Conservation (phyloP, 192 early-diverging fungal species). For the Coemansia sp. region DNA sequence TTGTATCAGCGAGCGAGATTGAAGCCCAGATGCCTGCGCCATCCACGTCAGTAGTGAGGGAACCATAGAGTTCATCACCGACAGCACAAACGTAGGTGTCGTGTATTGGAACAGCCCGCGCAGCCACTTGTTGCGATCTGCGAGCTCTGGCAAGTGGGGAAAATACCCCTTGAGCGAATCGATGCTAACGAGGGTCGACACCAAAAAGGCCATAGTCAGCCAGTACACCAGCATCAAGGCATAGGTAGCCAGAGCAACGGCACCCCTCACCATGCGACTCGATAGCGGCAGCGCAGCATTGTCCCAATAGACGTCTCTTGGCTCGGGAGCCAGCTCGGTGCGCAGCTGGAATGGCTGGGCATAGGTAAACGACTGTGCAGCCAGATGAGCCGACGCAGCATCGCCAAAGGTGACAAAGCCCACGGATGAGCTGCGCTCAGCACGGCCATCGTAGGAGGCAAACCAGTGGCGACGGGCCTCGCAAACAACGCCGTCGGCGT, state of each 20-base stretch:
- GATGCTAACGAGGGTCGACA: conserved; percentile 61
- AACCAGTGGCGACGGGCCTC: conserved; percentile 52
- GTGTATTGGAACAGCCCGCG: conserved; percentile 42
- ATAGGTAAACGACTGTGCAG: conserved; percentile 49
- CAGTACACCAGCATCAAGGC: conserved; percentile 70
- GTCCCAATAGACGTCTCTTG: conserved; percentile 51
- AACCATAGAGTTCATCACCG: conserved; percentile 44
- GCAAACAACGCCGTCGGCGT: conserved; percentile 55
- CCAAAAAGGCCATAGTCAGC: conserved; percentile 63
- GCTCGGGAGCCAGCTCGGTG: conserved; percentile 42
- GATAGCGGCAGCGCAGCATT: conserved; percentile 33
- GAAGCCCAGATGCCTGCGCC: conserved; percentile 42
- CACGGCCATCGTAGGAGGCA: conserved; percentile 27
- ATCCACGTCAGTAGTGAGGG: conserved; percentile 46
- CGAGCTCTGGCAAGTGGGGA: conserved; percentile 56
- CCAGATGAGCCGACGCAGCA: conserved; percentile 37
- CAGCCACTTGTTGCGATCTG: conserved; percentile 46
- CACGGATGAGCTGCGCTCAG: conserved; percentile 39
- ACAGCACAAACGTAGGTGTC: conserved; percentile 37
- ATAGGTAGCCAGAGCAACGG: conserved; percentile 38
- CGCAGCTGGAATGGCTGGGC: conserved; percentile 49
- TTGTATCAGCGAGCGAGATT: conserved; percentile 45
- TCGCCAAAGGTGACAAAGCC: conserved; percentile 49
- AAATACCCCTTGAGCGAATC: conserved; percentile 46
- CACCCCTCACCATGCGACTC: conserved; percentile 18